These are phyloP conservation scores for Stephania japonica DNA, from an alignment of 164 flowering plant species.

Conservation along the genomic window DNA sequence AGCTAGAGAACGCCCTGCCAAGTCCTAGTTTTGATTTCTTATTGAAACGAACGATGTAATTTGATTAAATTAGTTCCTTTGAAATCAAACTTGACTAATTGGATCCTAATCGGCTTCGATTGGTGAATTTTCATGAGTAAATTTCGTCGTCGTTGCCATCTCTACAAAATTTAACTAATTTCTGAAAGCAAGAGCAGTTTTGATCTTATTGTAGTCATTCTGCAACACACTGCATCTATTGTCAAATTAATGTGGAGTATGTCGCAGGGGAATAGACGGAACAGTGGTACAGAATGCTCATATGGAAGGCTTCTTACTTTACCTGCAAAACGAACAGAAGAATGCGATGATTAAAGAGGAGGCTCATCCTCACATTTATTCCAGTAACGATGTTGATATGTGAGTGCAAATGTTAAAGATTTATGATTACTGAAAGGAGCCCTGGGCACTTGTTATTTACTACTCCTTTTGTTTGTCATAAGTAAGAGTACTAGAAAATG, in stretches of 20 bases:
- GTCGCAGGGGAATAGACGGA: slow-evolving; percentile 44
- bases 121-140: too few relatives aligned
- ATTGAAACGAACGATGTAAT: neutral
- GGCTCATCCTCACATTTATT: slow-evolving; percentile 63
- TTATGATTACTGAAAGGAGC: neutral
- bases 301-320: slow-evolving; percentile 76
- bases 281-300: slow-evolving; percentile 45
- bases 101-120: too few relatives aligned
- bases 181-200: neutral
- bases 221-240: neutral
- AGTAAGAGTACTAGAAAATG: neutral
- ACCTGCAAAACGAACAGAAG: slow-evolving; percentile 67
- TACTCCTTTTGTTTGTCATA: too few relatives aligned
- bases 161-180: neutral
- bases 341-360: slow-evolving; percentile 61
- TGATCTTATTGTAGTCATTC: neutral
- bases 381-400: slow-evolving; percentile 76
- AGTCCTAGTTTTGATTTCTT: neutral
- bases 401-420: slow-evolving; percentile 28
- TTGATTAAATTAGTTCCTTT: neutral
- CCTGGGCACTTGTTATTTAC: neutral
- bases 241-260: neutral
- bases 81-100: too few relatives aligned
- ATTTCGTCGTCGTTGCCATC: too few relatives aligned
- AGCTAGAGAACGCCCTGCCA: neutral